phyloP scores from a whole-genome alignment of 345 rosid genomes.

The Orychophragmus violaceus region DNA sequence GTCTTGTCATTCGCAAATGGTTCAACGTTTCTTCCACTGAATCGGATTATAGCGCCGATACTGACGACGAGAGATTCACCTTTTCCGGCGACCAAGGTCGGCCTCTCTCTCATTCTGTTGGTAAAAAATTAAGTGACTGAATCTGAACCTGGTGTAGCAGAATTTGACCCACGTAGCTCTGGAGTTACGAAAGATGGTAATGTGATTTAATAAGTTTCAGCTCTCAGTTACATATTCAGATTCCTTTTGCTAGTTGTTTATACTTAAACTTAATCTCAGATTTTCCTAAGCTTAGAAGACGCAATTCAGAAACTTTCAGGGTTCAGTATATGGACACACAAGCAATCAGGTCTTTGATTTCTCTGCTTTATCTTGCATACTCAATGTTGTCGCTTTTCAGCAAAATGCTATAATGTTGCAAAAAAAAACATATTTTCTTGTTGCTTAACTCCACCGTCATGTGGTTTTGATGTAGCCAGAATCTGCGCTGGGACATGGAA shows the following conservation, averaged over 20 bases:
- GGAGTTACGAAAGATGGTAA: slow-evolving; percentile 9
- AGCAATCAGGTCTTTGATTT: slow-evolving; percentile 53
- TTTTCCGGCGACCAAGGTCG: slow-evolving; percentile 7
- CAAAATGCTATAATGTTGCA: too few relatives aligned
- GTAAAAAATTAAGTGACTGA: background rate
- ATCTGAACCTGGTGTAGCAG: slow-evolving; percentile 3
- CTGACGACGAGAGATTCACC: background rate
- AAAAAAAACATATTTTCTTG: slow-evolving; percentile 6
- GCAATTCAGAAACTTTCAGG: slow-evolving; percentile 81
- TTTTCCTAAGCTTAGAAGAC: slow-evolving; percentile 48
- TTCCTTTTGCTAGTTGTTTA: background rate
- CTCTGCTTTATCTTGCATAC: slow-evolving; percentile 4
- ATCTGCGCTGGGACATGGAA: slow-evolving; percentile 78
- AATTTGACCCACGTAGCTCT: slow-evolving; percentile 17
- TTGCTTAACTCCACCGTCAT: slow-evolving; percentile 13
- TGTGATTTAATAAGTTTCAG: background rate
- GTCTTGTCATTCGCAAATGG: slow-evolving; percentile 70
- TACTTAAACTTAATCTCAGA: slow-evolving; percentile 32
- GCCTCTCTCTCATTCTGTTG: background rate
- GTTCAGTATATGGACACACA: slow-evolving; percentile 71
- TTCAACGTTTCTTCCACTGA: slow-evolving; percentile 52
- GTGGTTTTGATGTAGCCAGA: slow-evolving; percentile 32
- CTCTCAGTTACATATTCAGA: background rate
- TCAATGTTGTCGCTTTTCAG: too few relatives aligned
- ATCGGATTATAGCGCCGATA: slow-evolving; percentile 70